phyloP scores from a whole-genome alignment of 1,284 basidiomycete species.

The Cryptococcus sp. region DNA sequence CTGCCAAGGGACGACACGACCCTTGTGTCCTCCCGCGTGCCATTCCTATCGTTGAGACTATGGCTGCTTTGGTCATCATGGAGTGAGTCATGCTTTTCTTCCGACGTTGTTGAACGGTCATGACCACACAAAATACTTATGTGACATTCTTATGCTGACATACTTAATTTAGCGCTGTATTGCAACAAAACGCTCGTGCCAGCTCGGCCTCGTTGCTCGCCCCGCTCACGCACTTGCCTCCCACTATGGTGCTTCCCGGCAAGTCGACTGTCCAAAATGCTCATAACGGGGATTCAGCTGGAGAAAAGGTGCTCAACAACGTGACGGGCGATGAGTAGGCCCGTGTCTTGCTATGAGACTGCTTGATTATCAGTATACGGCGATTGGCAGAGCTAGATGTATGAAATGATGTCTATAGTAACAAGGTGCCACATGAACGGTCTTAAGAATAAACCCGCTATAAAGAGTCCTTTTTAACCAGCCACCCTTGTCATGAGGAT shows the following conservation, averaged over 20 bases:
- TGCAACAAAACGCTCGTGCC: constrained; percentile 80
- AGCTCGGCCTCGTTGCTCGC: constrained; percentile 68
- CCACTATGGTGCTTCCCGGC: constrained; percentile 62
- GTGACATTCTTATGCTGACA: not conserved
- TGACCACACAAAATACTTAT: too few species aligned
- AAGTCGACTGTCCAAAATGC: constrained; percentile 22
- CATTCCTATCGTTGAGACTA: constrained; percentile 97
- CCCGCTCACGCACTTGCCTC: constrained; percentile 77
- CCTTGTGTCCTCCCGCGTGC: constrained; percentile 97
- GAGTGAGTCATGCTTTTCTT: constrained; percentile 58
- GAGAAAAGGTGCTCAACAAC: constrained; percentile 30
- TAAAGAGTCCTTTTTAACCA: constrained; percentile 1
- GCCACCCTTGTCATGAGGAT: constrained; percentile 6
- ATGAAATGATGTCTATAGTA: too few species aligned
- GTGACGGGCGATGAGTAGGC: constrained; percentile 40
- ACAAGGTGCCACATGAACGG: too few species aligned
- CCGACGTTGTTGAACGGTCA: not conserved
- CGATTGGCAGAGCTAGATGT: too few species aligned
- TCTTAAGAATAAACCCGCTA: too few species aligned
- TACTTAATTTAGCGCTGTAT: constrained; percentile 59
- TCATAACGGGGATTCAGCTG: constrained; percentile 15
- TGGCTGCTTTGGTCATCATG: constrained; percentile 95
- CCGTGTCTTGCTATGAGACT: too few species aligned
- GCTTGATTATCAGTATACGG: too few species aligned
- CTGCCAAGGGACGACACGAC: constrained; percentile 90